phyloP scores from a whole-genome alignment of 257 asterid species.

The Solanum chmielewskii region DNA sequence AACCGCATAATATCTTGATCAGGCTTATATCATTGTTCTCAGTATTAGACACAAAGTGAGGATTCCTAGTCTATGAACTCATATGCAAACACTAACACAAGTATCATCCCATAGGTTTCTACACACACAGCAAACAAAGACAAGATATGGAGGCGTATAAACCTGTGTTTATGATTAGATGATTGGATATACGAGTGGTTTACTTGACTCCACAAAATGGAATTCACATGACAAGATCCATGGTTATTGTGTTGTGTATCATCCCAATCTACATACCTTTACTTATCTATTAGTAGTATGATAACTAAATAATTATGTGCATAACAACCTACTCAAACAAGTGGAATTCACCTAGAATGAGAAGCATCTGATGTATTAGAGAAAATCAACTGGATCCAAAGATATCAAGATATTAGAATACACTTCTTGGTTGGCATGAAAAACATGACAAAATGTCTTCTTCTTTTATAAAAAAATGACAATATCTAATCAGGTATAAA shows the following conservation, averaged over 20 bases:
- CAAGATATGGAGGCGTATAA: not conserved
- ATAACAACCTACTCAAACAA: not conserved
- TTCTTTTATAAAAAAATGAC: not conserved
- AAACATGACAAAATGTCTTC: not conserved
- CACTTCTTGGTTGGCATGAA: not conserved
- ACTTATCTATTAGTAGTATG: not conserved
- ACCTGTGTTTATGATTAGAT: not conserved
- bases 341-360: not conserved
- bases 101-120: not conserved
- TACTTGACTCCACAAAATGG: not conserved
- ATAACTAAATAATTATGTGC: not conserved
- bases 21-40: not conserved
- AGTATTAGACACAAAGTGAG: not conserved
- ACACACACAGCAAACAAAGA: not conserved
- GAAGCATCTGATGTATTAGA: not conserved
- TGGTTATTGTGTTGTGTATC: not conserved
- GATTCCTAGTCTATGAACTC: not conserved
- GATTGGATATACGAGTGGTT: not conserved
- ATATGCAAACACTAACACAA: not conserved
- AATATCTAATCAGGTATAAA: not conserved
- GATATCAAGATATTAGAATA: not conserved
- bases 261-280: not conserved
- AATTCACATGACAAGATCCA: not conserved
- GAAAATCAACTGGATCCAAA: not conserved
- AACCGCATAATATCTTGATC: not conserved